Percentiles rank a stretch among this genome's conserved stretches.
These are phyloP conservation scores for Leucosporidium yakuticum DNA, from an alignment of 768 basidiomycete species.

Conservation along the genomic window DNA sequence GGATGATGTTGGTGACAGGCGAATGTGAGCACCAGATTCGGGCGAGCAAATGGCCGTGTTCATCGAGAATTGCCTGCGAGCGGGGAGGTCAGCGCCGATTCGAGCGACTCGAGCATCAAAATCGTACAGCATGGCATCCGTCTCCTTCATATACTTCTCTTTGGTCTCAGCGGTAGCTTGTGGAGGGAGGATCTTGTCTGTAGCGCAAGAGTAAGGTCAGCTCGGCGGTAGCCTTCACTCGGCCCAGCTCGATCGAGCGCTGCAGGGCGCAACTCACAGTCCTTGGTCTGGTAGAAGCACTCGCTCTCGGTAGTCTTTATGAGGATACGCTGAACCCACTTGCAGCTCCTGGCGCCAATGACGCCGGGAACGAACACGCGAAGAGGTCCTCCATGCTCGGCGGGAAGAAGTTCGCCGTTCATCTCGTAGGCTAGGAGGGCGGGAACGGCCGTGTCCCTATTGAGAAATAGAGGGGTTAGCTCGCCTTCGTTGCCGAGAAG, in stretches of 20 bases:
- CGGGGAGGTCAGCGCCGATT: too few relatives aligned
- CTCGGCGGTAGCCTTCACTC: too few relatives aligned
- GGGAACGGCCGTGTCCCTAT: slow-evolving; percentile 18
- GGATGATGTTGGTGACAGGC: neutral
- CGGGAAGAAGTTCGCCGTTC: slow-evolving; percentile 20
- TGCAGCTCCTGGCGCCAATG: slow-evolving; percentile 66
- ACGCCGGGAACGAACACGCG: slow-evolving; percentile 54
- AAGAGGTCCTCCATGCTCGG: slow-evolving; percentile 32
- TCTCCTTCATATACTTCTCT: slow-evolving; percentile 10
- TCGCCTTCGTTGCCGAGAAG: too few relatives aligned
- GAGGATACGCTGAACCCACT: slow-evolving; percentile 63
- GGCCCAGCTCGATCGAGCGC: too few relatives aligned
- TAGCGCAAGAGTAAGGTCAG: too few relatives aligned
- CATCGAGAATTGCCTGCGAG: slow-evolving; percentile 15
- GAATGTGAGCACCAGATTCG: neutral
- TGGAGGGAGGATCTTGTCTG: slow-evolving; percentile 28
- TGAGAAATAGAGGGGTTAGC: neutral
- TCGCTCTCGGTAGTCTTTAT: slow-evolving; percentile 38
- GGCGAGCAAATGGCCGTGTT: slow-evolving; percentile 25
- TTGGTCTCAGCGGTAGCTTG: slow-evolving; percentile 15
- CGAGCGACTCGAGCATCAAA: neutral
- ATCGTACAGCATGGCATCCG: slow-evolving; percentile 12
- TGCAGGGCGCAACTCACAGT: slow-evolving; percentile 7
- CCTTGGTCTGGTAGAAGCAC: slow-evolving; percentile 11
- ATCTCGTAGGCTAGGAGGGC: slow-evolving; percentile 31